Evolutionary conservation across 2,329 filamentous ascomycete species (phyloP), one percentile per base, ranked within the genome.

Genomic region (Fusarium secorum): DNA sequence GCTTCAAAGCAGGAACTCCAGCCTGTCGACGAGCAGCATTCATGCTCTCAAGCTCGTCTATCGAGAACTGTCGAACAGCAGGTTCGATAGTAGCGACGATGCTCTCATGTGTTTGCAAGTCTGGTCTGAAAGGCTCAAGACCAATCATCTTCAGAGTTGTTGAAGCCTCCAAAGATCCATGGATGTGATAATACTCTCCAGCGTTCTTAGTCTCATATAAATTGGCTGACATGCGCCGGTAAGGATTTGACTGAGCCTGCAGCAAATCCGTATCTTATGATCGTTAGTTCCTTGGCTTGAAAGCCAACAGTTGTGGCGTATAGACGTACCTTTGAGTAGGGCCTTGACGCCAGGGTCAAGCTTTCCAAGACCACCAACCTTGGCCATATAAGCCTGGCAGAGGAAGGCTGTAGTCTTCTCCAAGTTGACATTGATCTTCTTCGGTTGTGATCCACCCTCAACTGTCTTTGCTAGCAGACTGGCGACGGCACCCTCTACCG

Each of bases 101-200:
- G 15, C 88, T 83, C 36, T 85, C 81, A 66, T 91, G 89, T n/a
- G 86, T 84, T 11, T 85, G 87, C 60, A 93, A 76, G 48, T 89
- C 88, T 3, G 90, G 88, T 10, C 87, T 82, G 60, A 88, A 85
- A 1, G 89, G 83, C 53, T 89, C 86, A 9, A 93, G 80, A 0
- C 90, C 91, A 71, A 93, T 86, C 90, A 93, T 93, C 46, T 87
- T 84, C 32, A 93, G 81, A 0, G 90, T 91, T 11, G 87, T 90
- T 14, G 88, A 89, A 7, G 91, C 91, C 72, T 93, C 91, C 1
- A 94, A 80, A 1, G 91, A 93, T 46, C 91, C 91, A 76, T 93
- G 91, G 30, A 93, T 91, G 75, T 94, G 91, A 76, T 92, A 94
- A 75, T 88, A 93, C 75, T 90, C 85, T n/a, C 86, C 88, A 3